Percentiles rank a stretch among this genome's conserved stretches.
phyloP scores from a whole-genome alignment of 352 stramenopile genomes.

The Phytophthora boehmeriae region DNA sequence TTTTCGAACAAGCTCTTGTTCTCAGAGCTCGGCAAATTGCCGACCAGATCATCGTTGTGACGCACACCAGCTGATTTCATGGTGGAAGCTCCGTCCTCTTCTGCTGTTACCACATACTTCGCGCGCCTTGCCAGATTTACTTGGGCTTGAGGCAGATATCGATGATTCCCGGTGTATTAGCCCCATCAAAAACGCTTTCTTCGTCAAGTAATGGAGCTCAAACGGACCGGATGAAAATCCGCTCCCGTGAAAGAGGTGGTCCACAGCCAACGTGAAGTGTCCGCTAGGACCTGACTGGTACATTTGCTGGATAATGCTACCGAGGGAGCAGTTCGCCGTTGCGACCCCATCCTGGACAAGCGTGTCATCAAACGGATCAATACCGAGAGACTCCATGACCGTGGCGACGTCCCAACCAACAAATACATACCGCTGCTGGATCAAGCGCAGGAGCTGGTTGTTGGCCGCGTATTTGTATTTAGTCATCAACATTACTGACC shows the following conservation, averaged over 20 bases:
- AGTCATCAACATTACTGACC: slow-evolving; percentile 38
- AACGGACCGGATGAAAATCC: slow-evolving; percentile 39
- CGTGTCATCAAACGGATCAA: slow-evolving; percentile 44
- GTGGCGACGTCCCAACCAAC: slow-evolving; percentile 55
- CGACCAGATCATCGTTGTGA: not conserved
- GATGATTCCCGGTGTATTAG: slow-evolving; percentile 14
- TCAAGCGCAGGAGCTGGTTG: slow-evolving; percentile 50
- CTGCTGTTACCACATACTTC: slow-evolving; percentile 22
- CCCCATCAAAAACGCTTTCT: slow-evolving; percentile 43
- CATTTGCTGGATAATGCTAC: slow-evolving; percentile 52
- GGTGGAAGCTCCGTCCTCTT: slow-evolving; percentile 15
- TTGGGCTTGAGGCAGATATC: not conserved
- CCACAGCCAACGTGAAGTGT: slow-evolving; percentile 43
- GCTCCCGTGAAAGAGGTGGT: slow-evolving; percentile 54
- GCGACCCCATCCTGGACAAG: slow-evolving; percentile 28
- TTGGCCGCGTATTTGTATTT: slow-evolving; percentile 45
- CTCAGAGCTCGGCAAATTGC: slow-evolving; percentile 10
- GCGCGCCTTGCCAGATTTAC: not conserved
- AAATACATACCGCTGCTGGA: slow-evolving; percentile 56
- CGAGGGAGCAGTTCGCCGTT: slow-evolving; percentile 41
- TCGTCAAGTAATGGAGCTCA: slow-evolving; percentile 39
- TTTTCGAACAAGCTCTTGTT: slow-evolving; percentile 60
- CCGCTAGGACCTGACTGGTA: slow-evolving; percentile 58
- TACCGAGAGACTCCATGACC: slow-evolving; percentile 41
- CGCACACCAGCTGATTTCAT: slow-evolving; percentile 5